Conservation (phyloP, 345 rosid genomes). For the Toxicodendron radicans region DNA sequence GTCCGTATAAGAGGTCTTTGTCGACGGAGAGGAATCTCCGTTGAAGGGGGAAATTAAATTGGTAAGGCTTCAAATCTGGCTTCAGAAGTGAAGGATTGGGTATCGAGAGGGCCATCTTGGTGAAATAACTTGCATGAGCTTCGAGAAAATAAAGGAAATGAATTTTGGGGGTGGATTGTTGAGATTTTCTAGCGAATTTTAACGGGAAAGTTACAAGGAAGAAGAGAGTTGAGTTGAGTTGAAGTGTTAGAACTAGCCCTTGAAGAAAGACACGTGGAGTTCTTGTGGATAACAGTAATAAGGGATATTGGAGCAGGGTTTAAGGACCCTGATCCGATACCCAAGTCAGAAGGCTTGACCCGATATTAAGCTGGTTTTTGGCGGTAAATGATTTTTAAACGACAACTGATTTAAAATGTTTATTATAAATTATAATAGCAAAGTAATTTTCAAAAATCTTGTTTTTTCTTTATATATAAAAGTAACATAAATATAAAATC, state of each 20-base stretch:
- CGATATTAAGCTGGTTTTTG: conserved; percentile 24
- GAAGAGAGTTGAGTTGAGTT: conserved; percentile 10
- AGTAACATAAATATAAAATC: too few species aligned
- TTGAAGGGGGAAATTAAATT: conserved; percentile 35
- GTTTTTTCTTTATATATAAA: too few species aligned
- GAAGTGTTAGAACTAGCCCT: neutral
- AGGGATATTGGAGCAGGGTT: conserved; percentile 7
- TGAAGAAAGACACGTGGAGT: conserved; percentile 47
- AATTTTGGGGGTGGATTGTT: conserved; percentile 9
- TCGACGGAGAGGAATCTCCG: conserved; percentile 24
- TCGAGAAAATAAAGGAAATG: neutral
- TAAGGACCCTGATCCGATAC: conserved; percentile 2
- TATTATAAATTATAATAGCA: too few species aligned
- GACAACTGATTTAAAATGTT: neutral
- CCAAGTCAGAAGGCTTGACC: neutral
- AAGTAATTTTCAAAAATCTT: too few species aligned
- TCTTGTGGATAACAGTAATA: conserved; percentile 46
- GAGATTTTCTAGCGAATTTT: neutral
- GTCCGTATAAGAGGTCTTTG: conserved; percentile 33
- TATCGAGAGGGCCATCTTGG: conserved; percentile 34
- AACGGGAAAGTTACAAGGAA: conserved; percentile 23
- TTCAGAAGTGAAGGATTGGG: conserved; percentile 29
- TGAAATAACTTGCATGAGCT: conserved; percentile 31
- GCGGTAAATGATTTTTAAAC: conserved; percentile 29
- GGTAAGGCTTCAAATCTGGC: conserved; percentile 33